phyloP scores from a whole-genome alignment of 768 basidiomycete genomes.

The Termitomyces heimii region DNA sequence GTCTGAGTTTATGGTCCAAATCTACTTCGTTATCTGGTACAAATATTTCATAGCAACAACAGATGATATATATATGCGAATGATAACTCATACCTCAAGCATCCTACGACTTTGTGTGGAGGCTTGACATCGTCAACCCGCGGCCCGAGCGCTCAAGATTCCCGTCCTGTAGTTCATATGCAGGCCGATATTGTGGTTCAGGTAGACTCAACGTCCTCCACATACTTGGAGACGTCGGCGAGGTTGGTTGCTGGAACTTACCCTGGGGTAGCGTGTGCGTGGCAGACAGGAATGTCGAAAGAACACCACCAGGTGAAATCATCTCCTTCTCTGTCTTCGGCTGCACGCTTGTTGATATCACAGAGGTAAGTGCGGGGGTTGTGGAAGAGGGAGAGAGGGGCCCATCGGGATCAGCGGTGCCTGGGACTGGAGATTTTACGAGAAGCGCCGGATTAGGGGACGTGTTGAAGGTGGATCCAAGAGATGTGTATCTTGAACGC shows the following conservation, averaged over 20 bases:
- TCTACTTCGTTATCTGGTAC: not conserved
- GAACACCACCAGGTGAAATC: conserved; percentile 21
- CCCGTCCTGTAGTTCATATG: conserved; percentile 75
- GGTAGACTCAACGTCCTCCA: conserved; percentile 9
- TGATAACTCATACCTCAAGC: not conserved
- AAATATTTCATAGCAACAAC: not conserved
- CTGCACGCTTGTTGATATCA: conserved; percentile 16
- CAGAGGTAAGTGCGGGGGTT: conserved; percentile 15
- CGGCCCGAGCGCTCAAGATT: conserved; percentile 69
- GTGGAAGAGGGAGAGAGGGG: conserved; percentile 18
- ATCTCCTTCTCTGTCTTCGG: conserved; percentile 9
- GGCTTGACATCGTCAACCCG: conserved; percentile 18
- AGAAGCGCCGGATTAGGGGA: conserved; percentile 87
- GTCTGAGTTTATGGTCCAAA: not conserved
- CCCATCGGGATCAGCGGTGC: conserved; percentile 6
- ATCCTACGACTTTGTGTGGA: not conserved
- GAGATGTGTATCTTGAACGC: conserved; percentile 80
- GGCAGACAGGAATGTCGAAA: conserved; percentile 23
- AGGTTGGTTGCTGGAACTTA: not conserved
- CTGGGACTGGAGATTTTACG: conserved; percentile 17
- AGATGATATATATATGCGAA: not conserved
- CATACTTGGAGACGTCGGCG: conserved; percentile 4
- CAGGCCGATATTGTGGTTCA: conserved; percentile 56
- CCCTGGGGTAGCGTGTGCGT: conserved; percentile 19
- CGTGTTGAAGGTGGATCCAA: conserved; percentile 94